phyloP scores from a whole-genome alignment of 2,329 filamentous ascomycete species.

The Eutypa lata region DNA sequence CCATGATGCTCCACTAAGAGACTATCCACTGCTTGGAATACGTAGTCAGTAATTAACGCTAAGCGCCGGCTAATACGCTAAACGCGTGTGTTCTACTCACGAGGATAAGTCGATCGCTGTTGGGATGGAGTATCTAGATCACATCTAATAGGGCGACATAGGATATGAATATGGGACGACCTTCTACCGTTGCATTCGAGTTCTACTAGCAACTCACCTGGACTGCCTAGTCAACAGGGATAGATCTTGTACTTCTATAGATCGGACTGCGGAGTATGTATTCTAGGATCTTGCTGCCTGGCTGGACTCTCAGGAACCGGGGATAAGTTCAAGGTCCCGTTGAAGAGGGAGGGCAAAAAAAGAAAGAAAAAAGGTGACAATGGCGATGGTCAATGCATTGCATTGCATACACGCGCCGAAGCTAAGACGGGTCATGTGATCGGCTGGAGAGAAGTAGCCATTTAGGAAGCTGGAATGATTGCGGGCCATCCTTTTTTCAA shows the following conservation, averaged over 20 bases:
- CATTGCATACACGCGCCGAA: slow-evolving; percentile 1
- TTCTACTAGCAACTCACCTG: neutral
- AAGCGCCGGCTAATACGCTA: slow-evolving; percentile 21
- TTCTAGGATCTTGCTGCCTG: neutral
- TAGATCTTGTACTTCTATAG: neutral
- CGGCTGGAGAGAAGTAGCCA: neutral
- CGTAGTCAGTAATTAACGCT: slow-evolving; percentile 20
- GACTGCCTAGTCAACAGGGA: too few species aligned
- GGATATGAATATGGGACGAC: neutral
- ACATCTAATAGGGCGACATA: neutral
- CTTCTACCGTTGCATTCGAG: neutral
- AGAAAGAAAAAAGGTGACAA: neutral
- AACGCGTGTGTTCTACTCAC: neutral
- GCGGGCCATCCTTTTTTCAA: too few species aligned
- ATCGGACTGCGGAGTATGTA: neutral
- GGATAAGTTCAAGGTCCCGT: neutral
- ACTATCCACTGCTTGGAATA: slow-evolving; percentile 8
- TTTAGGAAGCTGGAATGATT: neutral
- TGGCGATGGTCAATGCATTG: neutral
- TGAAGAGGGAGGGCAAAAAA: neutral
- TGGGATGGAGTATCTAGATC: neutral
- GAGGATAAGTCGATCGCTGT: neutral
- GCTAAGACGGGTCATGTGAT: neutral
- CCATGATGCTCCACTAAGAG: slow-evolving; percentile 17
- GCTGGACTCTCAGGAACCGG: too few species aligned